Percentiles rank a stretch among this genome's conserved stretches.
Conservation (phyloP, 768 basidiomycete genomes). For the Tephrocybe sp. region DNA sequence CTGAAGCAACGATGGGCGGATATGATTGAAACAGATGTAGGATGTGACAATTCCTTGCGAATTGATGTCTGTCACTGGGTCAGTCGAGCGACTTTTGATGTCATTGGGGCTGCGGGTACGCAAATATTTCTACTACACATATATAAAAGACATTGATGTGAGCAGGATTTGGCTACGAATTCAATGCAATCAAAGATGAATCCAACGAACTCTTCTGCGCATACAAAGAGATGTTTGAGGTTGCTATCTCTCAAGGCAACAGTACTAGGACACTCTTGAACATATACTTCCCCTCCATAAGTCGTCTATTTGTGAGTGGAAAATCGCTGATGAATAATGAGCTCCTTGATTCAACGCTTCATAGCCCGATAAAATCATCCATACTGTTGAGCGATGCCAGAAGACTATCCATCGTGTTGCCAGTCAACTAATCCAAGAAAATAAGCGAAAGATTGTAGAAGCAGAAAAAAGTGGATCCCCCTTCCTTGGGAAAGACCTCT, state of each 20-base stretch:
- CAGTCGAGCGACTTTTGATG: constrained; percentile 83
- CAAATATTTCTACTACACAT: background rate
- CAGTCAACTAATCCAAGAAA: constrained; percentile 74
- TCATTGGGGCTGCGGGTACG: constrained; percentile 84
- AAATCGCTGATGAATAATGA: background rate
- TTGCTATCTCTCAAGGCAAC: constrained; percentile 57
- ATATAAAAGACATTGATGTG: background rate
- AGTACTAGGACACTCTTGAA: constrained; percentile 43
- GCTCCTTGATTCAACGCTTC: background rate
- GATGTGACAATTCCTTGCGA: constrained; percentile 26
- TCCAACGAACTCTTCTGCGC: constrained; percentile 75
- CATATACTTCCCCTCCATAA: constrained; percentile 58
- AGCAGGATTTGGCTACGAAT: constrained; percentile 81
- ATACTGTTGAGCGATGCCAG: constrained; percentile 54
- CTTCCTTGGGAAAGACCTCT: constrained; percentile 68
- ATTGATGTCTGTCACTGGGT: constrained; percentile 83
- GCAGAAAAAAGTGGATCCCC: constrained; percentile 47
- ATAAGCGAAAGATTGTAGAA: constrained; percentile 70
- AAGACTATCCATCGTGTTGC: constrained; percentile 65
- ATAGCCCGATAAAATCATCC: constrained; percentile 53
- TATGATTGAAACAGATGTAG: constrained; percentile 31
- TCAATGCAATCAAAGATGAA: constrained; percentile 79
- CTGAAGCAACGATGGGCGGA: constrained; percentile 60
- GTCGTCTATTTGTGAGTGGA: constrained; percentile 52
- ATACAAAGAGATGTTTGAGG: constrained; percentile 84